Evolutionary conservation across 768 basidiomycete genomes (phyloP).

Genomic region (Gloeopeniophorella convolvens): DNA sequence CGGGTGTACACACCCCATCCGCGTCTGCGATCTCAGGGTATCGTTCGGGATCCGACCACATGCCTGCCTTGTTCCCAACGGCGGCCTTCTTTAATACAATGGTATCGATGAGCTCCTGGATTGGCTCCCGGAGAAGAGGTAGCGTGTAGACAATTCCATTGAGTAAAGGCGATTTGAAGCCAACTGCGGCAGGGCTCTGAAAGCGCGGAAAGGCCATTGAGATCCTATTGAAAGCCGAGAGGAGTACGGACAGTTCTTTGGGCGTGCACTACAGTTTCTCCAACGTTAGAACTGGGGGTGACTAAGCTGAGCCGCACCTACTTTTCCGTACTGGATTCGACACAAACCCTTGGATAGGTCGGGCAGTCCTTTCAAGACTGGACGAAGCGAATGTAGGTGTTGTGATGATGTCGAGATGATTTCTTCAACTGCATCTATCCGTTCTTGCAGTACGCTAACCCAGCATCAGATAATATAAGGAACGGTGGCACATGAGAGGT

Average conservation of each 20-base stretch:
- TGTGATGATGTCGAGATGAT: conserved; percentile 58
- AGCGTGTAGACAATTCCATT: conserved; percentile 64
- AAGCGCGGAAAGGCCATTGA: conserved; percentile 53
- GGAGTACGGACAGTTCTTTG: conserved; percentile 67
- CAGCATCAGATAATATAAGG: background rate
- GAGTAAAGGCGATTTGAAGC: conserved; percentile 60
- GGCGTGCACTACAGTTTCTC: conserved; percentile 58
- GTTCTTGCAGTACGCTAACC: conserved; percentile 60
- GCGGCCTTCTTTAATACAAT: conserved; percentile 58
- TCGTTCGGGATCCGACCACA: conserved; percentile 59
- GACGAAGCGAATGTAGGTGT: conserved; percentile 58
- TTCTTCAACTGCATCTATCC: conserved; percentile 83
- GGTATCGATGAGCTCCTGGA: conserved; percentile 45
- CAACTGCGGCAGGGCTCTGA: conserved; percentile 37
- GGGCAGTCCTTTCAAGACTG: conserved; percentile 67
- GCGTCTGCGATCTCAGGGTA: conserved; percentile 52
- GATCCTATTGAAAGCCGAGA: conserved; percentile 70
- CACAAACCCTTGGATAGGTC: conserved; percentile 84
- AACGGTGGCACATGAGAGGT: background rate
- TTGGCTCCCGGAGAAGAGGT: conserved; percentile 53
- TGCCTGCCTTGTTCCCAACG: conserved; percentile 55
- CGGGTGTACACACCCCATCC: conserved; percentile 46
- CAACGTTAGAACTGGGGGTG: background rate
- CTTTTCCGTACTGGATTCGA: conserved; percentile 88
- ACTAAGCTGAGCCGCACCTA: conserved; percentile 29